A percentile compares a stretch with the other conserved stretches of the same genome.
These are phyloP conservation scores for Colletotrichum endophyticum DNA, from an alignment of 2,329 filamentous ascomycete genomes.

Conservation along the genomic window DNA sequence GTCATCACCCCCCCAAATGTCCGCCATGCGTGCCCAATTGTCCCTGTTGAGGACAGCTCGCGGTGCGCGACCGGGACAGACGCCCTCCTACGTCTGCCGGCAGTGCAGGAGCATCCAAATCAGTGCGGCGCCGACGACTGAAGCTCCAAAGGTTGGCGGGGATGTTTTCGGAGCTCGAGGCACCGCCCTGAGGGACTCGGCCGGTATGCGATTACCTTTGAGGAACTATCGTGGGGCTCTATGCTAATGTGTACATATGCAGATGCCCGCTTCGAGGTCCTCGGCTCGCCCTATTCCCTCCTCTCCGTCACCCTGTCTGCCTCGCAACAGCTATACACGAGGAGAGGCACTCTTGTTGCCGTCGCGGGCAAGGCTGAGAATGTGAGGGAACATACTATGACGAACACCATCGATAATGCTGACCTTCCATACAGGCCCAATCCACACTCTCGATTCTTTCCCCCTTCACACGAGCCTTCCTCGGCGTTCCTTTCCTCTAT, in stretches of 20 bases:
- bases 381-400: slow-evolving; percentile 52
- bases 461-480: slow-evolving; percentile 77
- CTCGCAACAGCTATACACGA: slow-evolving; percentile 91
- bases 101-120: slow-evolving; percentile 69
- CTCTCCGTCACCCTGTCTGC: slow-evolving; percentile 92
- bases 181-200: slow-evolving; percentile 48
- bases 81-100: slow-evolving; percentile 49
- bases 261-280: slow-evolving; percentile 95
- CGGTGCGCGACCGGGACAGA: slow-evolving; percentile 27
- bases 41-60: slow-evolving; percentile 41
- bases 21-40: slow-evolving; percentile 49
- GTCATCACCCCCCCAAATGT: slow-evolving; percentile 9
- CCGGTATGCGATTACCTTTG: slow-evolving; percentile 43
- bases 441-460: slow-evolving; percentile 89
- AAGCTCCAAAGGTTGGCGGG: slow-evolving; percentile 52
- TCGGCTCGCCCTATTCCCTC: slow-evolving; percentile 90
- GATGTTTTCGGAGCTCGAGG: slow-evolving; percentile 61
- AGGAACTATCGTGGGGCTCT: fast-evolving
- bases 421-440: slow-evolving; percentile 63
- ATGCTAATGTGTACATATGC: background rate
- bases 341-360: slow-evolving; percentile 88
- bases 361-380: slow-evolving; percentile 91
- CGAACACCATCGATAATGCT: background rate
- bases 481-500: slow-evolving; percentile 94
- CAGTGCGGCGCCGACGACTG: slow-evolving; percentile 63